Percentiles rank a stretch among this genome's conserved stretches.
Evolutionary conservation across 345 rosid species (phyloP).

Genomic region (Eucalyptus rudis): DNA sequence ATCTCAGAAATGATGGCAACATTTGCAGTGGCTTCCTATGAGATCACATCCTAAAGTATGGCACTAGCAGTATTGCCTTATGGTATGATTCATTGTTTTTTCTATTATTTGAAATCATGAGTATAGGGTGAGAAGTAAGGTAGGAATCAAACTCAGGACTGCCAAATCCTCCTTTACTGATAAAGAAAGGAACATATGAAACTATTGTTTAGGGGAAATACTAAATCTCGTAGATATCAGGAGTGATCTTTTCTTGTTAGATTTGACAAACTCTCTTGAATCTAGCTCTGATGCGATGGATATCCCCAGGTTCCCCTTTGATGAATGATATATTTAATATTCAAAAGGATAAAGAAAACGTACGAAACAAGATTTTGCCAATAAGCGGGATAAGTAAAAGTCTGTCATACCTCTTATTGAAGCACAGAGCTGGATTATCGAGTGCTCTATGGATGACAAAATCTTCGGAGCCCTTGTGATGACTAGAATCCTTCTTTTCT

Average conservation of each 20-base stretch:
- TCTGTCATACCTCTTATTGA: constrained; percentile 28
- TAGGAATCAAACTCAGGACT: neutral
- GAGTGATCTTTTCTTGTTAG: neutral
- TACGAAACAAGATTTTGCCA: neutral
- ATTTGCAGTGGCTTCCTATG: neutral
- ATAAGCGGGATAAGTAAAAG: neutral
- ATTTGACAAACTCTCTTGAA: neutral
- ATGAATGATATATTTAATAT: neutral
- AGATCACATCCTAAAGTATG: neutral
- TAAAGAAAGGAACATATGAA: neutral
- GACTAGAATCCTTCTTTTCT: constrained; percentile 4
- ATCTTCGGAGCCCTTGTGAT: constrained; percentile 3
- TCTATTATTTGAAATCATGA: neutral
- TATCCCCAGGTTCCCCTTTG: neutral
- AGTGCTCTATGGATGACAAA: constrained; percentile 5
- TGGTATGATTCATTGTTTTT: neutral
- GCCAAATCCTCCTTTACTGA: neutral
- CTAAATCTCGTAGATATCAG: neutral
- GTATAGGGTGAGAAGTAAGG: neutral
- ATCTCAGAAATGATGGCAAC: neutral
- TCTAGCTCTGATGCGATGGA: neutral
- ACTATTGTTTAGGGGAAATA: neutral
- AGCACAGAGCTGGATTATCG: constrained; percentile 26
- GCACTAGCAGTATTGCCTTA: neutral
- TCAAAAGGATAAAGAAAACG: neutral